Conservation (phyloP, 176 grass and related monocot species). For the Ananas comosus region DNA sequence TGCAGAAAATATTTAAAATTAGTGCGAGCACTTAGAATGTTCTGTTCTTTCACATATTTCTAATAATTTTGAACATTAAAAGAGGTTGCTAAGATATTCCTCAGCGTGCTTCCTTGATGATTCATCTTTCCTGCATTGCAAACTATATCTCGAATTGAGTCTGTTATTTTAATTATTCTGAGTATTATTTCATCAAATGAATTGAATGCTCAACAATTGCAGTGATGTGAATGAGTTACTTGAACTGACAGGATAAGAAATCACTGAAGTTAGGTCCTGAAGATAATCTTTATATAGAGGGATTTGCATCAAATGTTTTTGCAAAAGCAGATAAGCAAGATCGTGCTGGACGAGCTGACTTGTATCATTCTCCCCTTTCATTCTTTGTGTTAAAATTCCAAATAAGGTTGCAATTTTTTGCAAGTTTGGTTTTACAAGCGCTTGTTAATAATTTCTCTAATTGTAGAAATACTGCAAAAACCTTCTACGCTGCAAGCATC, state of each 20-base stretch:
- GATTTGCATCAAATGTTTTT: conserved; percentile 91
- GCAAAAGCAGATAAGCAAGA: conserved; percentile 99
- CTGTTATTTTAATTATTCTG: no score
- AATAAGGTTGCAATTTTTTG: background rate
- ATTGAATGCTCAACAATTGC: no score
- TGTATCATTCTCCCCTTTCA: conserved; percentile 37
- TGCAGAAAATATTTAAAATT: no score
- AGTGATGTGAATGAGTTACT: no score
- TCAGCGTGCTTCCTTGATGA: no score
- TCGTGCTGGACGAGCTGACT: conserved; percentile 80
- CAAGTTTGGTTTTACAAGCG: conserved; percentile 8
- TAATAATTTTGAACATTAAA: no score
- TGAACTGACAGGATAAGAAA: conserved; percentile 67
- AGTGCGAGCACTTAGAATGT: no score
- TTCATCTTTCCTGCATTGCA: no score
- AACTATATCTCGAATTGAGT: no score
- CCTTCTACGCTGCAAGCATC: conserved; percentile 94
- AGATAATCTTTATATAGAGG: conserved; percentile 81
- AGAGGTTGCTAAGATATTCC: no score
- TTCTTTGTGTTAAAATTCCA: conserved; percentile 9
- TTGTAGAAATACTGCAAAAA: conserved; percentile 93
- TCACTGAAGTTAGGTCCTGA: conserved; percentile 58
- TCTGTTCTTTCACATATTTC: no score
- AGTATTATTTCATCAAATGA: no score
- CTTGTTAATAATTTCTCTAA: conserved; percentile 7